Evolutionary conservation across 305 asterid species (phyloP).

Genomic region (Fraxinus dipetala): DNA sequence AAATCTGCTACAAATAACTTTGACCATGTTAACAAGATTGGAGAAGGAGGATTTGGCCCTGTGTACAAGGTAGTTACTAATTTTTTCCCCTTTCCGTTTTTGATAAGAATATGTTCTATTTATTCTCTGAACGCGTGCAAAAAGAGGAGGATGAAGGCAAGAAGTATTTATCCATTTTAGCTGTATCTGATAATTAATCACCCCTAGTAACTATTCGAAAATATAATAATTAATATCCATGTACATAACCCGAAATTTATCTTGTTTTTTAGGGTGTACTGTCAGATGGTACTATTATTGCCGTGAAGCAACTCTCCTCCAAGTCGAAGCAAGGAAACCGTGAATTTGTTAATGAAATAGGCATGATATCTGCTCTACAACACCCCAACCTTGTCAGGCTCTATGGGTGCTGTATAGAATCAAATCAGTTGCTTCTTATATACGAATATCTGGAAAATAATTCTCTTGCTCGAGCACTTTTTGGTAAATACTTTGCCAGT

Average conservation of each 20-base stretch:
- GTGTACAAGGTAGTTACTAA: slow-evolving; percentile 63
- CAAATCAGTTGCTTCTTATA: slow-evolving; percentile 72
- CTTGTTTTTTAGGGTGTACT: slow-evolving; percentile 51
- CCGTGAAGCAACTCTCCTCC: slow-evolving; percentile 87
- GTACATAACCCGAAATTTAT: neutral
- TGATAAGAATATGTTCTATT: neutral
- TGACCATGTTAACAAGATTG: slow-evolving; percentile 72
- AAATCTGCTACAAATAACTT: slow-evolving; percentile 82
- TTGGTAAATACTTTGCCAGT: slow-evolving; percentile 42
- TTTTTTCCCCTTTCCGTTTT: neutral
- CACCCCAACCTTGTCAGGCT: slow-evolving; percentile 87
- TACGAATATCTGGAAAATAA: slow-evolving; percentile 90
- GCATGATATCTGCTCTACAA: slow-evolving; percentile 88
- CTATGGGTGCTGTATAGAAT: slow-evolving; percentile 82
- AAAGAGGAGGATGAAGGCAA: neutral
- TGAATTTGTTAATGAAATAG: slow-evolving; percentile 80
- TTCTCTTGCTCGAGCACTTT: slow-evolving; percentile 79
- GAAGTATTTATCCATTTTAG: neutral
- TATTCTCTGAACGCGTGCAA: neutral
- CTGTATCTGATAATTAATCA: neutral
- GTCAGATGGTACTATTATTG: slow-evolving; percentile 64
- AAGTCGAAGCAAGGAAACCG: slow-evolving; percentile 92
- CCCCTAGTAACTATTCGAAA: neutral
- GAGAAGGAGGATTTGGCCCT: slow-evolving; percentile 97
- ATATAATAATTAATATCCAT: neutral